Evolutionary conservation across 2,329 filamentous ascomycete species (phyloP).

Genomic region (Emergomyces orientalis): DNA sequence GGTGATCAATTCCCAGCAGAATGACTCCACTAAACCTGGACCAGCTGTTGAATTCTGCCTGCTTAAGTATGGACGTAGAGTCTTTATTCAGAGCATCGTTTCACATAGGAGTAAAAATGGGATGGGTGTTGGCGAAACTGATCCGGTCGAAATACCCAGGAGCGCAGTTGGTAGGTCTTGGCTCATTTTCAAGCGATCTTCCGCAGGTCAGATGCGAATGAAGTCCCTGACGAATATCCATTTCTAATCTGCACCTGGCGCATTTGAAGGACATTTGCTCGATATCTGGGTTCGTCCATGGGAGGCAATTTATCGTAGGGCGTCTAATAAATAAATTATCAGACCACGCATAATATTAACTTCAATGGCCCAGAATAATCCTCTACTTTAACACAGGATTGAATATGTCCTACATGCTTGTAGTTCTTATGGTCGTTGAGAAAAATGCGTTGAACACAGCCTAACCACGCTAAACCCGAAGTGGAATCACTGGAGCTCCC

Average conservation of each 20-base stretch:
- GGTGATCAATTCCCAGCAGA: no score
- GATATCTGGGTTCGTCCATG: not conserved
- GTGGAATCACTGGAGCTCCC: not conserved
- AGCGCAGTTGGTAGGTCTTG: not conserved
- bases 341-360: not conserved
- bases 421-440: no score
- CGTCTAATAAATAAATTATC: not conserved
- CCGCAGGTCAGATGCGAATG: not conserved
- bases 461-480: slow-evolving; percentile 1
- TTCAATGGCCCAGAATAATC: not conserved
- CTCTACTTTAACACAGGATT: not conserved
- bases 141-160: not conserved
- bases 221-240: not conserved
- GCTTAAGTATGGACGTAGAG: no score
- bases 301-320: not conserved
- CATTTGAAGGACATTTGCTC: not conserved
- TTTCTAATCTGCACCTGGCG: not conserved
- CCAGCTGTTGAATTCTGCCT: not conserved
- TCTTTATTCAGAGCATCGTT: not conserved
- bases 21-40: not conserved
- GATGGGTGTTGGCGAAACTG: not conserved
- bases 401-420: no score
- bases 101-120: not conserved
- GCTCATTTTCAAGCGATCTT: not conserved
- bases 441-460: not conserved